phyloP scores from a whole-genome alignment of 106 monocot species.

The Acorus gramineus region DNA sequence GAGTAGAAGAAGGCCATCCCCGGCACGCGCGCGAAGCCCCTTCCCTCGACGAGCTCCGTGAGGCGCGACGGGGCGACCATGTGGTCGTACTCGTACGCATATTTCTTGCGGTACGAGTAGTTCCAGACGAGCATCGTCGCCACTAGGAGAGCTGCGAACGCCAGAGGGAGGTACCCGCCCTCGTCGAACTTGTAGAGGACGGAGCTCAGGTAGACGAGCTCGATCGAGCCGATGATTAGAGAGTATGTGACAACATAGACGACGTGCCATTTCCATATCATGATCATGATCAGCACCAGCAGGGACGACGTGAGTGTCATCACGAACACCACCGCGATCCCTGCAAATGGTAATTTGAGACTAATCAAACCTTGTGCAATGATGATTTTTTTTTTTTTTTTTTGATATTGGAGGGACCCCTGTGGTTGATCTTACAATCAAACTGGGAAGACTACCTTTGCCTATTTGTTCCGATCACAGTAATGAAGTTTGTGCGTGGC shows the following conservation, averaged over 20 bases:
- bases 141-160: conserved; percentile 14
- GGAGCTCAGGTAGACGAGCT: conserved; percentile 24
- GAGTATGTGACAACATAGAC: conserved; percentile 8
- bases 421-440: no score
- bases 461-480: no score
- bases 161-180: conserved; percentile 28
- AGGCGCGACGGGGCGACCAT: conserved; percentile 5
- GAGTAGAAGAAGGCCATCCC: conserved; percentile 37
- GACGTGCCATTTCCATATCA: conserved; percentile 25
- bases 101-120: conserved; percentile 18
- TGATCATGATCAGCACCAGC: conserved; percentile 21
- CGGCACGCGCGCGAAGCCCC: conserved; percentile 10
- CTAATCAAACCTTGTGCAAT: no score
- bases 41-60: neutral
- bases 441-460: no score
- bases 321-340: conserved; percentile 26
- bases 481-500: no score
- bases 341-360: neutral
- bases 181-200: conserved; percentile 28
- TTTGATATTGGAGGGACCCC: no score
- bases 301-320: conserved; percentile 22
- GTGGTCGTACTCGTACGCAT: conserved; percentile 20
- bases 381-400: no score
- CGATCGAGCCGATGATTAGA: conserved; percentile 6
- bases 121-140: conserved; percentile 27